Evolutionary conservation across 2,329 filamentous ascomycete genomes (phyloP), one percentile per base, ranked within the genome.

Genomic region (Phialophora tarda): DNA sequence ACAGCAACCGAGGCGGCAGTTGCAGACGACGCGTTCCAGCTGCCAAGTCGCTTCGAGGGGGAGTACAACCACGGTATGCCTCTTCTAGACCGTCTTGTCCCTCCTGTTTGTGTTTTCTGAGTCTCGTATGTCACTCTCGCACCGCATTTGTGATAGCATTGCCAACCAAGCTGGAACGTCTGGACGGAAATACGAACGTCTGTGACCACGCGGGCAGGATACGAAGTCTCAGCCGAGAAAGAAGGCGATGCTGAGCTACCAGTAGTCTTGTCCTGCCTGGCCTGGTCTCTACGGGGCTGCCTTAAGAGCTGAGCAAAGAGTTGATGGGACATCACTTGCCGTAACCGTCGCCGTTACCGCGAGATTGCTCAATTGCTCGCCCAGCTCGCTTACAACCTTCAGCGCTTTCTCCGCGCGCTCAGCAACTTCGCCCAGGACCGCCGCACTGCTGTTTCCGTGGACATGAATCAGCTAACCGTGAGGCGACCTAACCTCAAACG

Each of bases 21-120:
- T 51, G 48, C 48, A 51, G 8, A 26, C 24, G 57, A 48, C 8
- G 21, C 14, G 28, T 26, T 41, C 54, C 62, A 53, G 62, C 62
- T 63, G 62, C 62, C 62, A 53, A 63, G 62, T 63, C 41, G 62
- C 62, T 38, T 63, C 54, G 44, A 32, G 17, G 54, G 34, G 14
- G 23, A 28, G 8, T 53, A 54, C 51, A 41, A 57, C 48, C 44
- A 38, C 34, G 26, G 17, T 26, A 47, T 50, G 53, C 38, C 21
- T 23, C 41, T 44, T 44, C 38, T 44, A 51, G 48, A 51, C 62
- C n/a, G 7, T 38, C 24, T 23, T 54, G n/a, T 17, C n/a, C 48
- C 28, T 26, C n/a, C 28, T 4, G 26, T 41, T 26, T 14, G 12
- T 23, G 23, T 23, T 8, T 23, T 5, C 11, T 34, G 23, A 21